Percentiles rank a stretch among this genome's conserved stretches.
Conservation (phyloP, 1,284 basidiomycete species). For the Rhodotorula sp. region DNA sequence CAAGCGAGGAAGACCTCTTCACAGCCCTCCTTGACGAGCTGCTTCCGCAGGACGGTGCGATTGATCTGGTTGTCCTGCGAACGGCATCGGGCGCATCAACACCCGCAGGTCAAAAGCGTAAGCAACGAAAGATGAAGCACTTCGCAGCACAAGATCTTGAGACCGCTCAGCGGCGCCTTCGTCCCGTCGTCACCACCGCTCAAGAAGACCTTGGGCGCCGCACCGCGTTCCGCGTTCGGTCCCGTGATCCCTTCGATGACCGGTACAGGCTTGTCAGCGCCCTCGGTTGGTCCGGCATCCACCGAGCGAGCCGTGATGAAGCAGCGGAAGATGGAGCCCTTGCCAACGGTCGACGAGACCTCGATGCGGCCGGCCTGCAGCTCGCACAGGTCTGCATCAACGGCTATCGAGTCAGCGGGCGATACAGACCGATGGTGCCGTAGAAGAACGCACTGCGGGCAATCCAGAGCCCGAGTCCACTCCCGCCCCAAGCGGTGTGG, state of each 20-base stretch:
- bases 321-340: conserved; percentile 37
- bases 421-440: no score
- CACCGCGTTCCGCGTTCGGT: conserved; percentile 5
- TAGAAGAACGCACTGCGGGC: conserved; percentile 16
- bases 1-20: conserved; percentile 22
- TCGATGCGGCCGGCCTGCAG: conserved; percentile 33
- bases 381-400: conserved; percentile 31
- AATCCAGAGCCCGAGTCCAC: conserved; percentile 31
- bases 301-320: conserved; percentile 35
- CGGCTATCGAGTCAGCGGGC: background rate
- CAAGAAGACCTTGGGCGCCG: conserved; percentile 16
- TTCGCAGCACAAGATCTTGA: conserved; percentile 31
- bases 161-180: conserved; percentile 4
- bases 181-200: background rate
- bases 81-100: no score
- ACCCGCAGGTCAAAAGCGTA: rapidly evolving
- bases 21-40: conserved; percentile 31
- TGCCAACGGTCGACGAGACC: conserved; percentile 26
- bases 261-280: conserved; percentile 1
- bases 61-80: conserved; percentile 36
- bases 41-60: conserved; percentile 26
- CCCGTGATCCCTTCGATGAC: conserved; percentile 32
- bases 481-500: conserved; percentile 32
- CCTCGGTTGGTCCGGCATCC: conserved; percentile 14
- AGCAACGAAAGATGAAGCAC: background rate